Conservation (phyloP, 306 rosid genomes). For the Sechiopsis laciniata region DNA sequence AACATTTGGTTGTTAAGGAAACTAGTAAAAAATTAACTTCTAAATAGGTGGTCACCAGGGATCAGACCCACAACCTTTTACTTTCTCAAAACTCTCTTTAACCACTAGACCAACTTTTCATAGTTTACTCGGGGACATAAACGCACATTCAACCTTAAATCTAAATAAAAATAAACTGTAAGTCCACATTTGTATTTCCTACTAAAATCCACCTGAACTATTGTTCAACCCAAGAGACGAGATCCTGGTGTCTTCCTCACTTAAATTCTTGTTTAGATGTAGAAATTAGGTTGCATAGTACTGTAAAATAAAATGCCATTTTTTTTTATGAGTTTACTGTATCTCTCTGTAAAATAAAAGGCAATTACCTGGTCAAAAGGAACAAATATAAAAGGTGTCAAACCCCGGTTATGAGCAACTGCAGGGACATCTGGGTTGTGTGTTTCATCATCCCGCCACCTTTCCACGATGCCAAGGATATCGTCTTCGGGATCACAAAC, state of each 20-base stretch:
- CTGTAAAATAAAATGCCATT: no score
- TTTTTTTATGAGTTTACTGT: no score
- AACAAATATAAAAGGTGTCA: conserved; percentile 77
- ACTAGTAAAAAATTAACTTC: no score
- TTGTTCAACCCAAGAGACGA: background rate
- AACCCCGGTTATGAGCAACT: conserved; percentile 79
- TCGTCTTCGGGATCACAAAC: conserved; percentile 54
- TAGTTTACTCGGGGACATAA: no score
- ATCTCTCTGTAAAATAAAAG: background rate
- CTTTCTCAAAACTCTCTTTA: no score
- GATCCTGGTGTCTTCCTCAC: background rate
- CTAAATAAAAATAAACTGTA: no score
- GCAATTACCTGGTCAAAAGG: conserved; percentile 71
- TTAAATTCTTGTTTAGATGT: background rate
- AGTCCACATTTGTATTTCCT: background rate
- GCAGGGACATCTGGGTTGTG: conserved; percentile 97
- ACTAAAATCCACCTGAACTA: background rate
- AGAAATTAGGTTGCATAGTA: no score
- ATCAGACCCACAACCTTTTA: no score
- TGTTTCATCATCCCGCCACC: conserved; percentile 92
- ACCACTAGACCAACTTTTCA: no score
- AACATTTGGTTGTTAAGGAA: no score
- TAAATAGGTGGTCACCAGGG: no score
- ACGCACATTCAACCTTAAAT: no score
- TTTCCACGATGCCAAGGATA: conserved; percentile 79